Conservation (phyloP, 2,329 filamentous ascomycete genomes). For the Sporothrix sp. region DNA sequence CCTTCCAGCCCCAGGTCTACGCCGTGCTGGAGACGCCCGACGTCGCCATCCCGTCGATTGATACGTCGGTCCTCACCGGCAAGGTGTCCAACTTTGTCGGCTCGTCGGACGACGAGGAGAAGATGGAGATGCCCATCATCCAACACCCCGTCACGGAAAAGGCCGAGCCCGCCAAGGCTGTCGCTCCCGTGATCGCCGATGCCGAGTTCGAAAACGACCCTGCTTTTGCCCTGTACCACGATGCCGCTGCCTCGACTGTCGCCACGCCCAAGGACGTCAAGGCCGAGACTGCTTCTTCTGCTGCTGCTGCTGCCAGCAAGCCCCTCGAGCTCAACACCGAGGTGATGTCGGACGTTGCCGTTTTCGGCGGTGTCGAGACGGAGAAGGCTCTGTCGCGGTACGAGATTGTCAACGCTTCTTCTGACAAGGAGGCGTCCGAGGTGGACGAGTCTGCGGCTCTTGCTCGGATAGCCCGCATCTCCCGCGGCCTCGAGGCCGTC, state of each 20-base stretch:
- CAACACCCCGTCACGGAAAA: slow-evolving; percentile 35
- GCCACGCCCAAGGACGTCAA: slow-evolving; percentile 17
- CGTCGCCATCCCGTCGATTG: slow-evolving; percentile 34
- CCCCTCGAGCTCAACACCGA: slow-evolving; percentile 35
- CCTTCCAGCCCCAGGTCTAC: slow-evolving; percentile 62
- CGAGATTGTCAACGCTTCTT: slow-evolving; percentile 51
- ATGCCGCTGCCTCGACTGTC: slow-evolving; percentile 25
- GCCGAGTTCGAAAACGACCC: slow-evolving; percentile 54
- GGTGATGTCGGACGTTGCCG: slow-evolving; percentile 29
- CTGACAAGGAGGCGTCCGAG: slow-evolving; percentile 37
- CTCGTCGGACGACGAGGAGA: slow-evolving; percentile 39
- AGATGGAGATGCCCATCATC: slow-evolving; percentile 46
- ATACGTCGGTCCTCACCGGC: slow-evolving; percentile 56
- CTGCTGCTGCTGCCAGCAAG: slow-evolving; percentile 20
- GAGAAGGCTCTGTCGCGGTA: slow-evolving; percentile 56
- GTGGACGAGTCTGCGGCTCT: slow-evolving; percentile 34
- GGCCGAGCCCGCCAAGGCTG: slow-evolving; percentile 23
- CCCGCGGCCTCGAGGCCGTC: slow-evolving; percentile 29
- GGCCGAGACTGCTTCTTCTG: slow-evolving; percentile 21
- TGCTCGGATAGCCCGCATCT: slow-evolving; percentile 41
- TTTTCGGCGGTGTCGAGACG: slow-evolving; percentile 46
- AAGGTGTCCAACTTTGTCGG: slow-evolving; percentile 53
- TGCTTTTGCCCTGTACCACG: slow-evolving; percentile 51
- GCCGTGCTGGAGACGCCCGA: slow-evolving; percentile 37
- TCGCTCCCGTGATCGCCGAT: slow-evolving; percentile 33